These are phyloP conservation scores for Curvularia verruculosa DNA, from an alignment of 2,329 filamentous ascomycete species.

Conservation along the genomic window DNA sequence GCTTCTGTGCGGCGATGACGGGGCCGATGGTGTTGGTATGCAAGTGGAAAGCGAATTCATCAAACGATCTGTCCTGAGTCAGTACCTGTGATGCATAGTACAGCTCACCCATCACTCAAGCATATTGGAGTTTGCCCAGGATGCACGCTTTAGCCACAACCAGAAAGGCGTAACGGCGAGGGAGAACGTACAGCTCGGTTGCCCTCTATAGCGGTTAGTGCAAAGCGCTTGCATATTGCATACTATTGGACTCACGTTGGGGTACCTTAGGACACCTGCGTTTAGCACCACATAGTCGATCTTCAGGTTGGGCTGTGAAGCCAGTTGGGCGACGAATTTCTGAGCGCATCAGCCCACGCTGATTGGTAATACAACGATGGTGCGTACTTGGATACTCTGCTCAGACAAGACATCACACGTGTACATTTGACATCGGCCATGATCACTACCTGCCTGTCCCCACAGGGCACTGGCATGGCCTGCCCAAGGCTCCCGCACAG, in stretches of 20 bases:
- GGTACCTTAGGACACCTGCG: slow-evolving; percentile 62
- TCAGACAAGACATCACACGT: slow-evolving; percentile 62
- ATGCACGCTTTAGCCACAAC: slow-evolving; percentile 32
- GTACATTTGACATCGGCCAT: slow-evolving; percentile 55
- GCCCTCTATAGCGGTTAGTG: slow-evolving; percentile 53
- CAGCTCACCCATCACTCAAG: not conserved
- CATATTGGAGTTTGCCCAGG: slow-evolving; percentile 15
- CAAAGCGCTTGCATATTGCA: slow-evolving; percentile 19
- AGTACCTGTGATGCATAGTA: slow-evolving; percentile 7
- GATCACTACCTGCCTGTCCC: slow-evolving; percentile 51
- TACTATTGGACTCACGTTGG: slow-evolving; percentile 55
- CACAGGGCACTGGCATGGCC: slow-evolving; percentile 50
- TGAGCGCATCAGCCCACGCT: slow-evolving; percentile 20
- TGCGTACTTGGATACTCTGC: slow-evolving; percentile 55
- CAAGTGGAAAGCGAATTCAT: slow-evolving; percentile 61
- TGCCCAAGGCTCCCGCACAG: slow-evolving; percentile 54
- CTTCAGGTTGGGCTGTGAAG: slow-evolving; percentile 50
- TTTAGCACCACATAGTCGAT: slow-evolving; percentile 64
- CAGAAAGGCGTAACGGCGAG: slow-evolving; percentile 24
- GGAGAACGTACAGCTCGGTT: slow-evolving; percentile 55
- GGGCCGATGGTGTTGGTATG: slow-evolving; percentile 65
- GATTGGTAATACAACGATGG: not conserved
- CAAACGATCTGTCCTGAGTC: slow-evolving; percentile 53
- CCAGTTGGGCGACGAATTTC: slow-evolving; percentile 53
- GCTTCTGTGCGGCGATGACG: slow-evolving; percentile 61